Percentiles rank a stretch among this genome's conserved stretches.
These are phyloP conservation scores for Periconia sp. DNA, from an alignment of 2,329 filamentous ascomycete genomes.

Conservation along the genomic window DNA sequence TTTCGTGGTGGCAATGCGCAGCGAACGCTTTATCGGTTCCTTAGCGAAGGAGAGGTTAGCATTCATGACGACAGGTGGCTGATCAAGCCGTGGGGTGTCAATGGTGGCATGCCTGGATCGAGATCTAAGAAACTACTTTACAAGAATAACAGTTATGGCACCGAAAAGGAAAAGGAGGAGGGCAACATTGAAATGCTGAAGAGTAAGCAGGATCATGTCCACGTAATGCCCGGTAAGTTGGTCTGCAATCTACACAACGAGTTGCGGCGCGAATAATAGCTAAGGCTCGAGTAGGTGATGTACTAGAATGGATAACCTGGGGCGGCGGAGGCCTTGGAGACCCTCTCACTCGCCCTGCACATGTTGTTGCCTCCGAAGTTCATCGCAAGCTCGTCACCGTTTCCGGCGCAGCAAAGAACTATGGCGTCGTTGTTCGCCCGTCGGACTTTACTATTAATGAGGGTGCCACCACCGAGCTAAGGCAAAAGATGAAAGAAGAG, in stretches of 20 bases:
- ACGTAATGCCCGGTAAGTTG: constrained; percentile 47
- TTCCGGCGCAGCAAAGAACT: constrained; percentile 50
- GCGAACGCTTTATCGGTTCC: constrained; percentile 55
- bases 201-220: constrained; percentile 57
- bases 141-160: constrained; percentile 46
- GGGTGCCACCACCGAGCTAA: constrained; percentile 44
- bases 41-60: constrained; percentile 54
- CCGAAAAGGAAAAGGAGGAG: constrained; percentile 35
- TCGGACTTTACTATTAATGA: constrained; percentile 45
- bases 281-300: constrained; percentile 43
- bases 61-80: constrained; percentile 59
- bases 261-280: neutral
- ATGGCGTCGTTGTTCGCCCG: constrained; percentile 53
- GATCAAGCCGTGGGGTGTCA: constrained; percentile 57
- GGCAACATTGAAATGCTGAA: constrained; percentile 44
- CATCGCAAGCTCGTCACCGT: constrained; percentile 53
- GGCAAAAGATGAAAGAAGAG: constrained; percentile 38
- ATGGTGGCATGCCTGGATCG: constrained; percentile 53
- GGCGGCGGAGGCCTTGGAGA: constrained; percentile 58
- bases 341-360: constrained; percentile 51
- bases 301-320: constrained; percentile 59
- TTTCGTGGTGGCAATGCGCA: constrained; percentile 58
- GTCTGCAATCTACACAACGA: neutral
- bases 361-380: constrained; percentile 55
- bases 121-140: constrained; percentile 53